Evolutionary conservation across 768 basidiomycete genomes (phyloP).

Genomic region (Chalciporus piperatus): DNA sequence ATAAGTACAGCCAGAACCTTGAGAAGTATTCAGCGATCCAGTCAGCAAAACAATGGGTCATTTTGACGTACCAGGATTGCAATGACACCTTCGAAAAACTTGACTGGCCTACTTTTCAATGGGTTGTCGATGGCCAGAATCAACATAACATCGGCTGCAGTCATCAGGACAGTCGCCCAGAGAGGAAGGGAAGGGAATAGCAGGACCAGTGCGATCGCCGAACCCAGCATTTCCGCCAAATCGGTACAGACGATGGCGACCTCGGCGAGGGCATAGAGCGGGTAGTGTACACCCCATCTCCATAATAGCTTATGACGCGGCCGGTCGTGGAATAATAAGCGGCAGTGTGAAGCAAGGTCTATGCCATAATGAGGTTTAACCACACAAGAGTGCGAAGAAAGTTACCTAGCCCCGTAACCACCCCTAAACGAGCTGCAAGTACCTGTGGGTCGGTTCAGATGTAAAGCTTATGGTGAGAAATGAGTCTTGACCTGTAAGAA

Average conservation of each 20-base stretch:
- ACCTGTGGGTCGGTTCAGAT: constrained; percentile 42
- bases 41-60: not conserved
- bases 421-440: constrained; percentile 76
- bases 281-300: constrained; percentile 61
- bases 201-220: constrained; percentile 77
- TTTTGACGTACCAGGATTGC: constrained; percentile 48
- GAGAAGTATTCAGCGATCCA: constrained; percentile 1
- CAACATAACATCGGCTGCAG: constrained; percentile 64
- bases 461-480: not conserved
- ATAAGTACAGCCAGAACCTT: constrained; percentile 70
- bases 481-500: constrained; percentile 60
- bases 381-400: constrained; percentile 1
- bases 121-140: constrained; percentile 74
- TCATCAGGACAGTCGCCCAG: constrained; percentile 70
- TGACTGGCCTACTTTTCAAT: constrained; percentile 60
- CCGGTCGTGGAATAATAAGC: constrained; percentile 62
- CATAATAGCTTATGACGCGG: constrained; percentile 54
- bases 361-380: constrained; percentile 17
- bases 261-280: constrained; percentile 63
- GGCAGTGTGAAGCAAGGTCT: constrained; percentile 65
- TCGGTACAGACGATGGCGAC: constrained; percentile 76
- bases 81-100: constrained; percentile 66
- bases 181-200: constrained; percentile 67
- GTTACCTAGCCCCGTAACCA: constrained; percentile 76
- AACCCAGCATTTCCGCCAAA: constrained; percentile 77